Base-by-base conservation (phyloP, 1,139 yeast genomes). In the Lodderomyces metapsilosis region DNA sequence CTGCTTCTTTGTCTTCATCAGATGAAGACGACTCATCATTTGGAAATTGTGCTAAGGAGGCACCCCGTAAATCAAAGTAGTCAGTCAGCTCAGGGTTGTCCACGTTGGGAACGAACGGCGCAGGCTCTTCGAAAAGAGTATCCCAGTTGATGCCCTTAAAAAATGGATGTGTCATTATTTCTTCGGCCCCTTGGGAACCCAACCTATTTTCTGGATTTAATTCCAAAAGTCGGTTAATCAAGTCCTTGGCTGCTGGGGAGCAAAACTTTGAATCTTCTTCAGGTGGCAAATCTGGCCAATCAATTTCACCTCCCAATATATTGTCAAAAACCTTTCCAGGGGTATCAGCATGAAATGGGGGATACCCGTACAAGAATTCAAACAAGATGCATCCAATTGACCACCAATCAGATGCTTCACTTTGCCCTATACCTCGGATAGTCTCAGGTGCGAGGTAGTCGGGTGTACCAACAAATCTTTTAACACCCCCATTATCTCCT, bases 381-480 rank as follows among this genome's bases (percentile, higher is more conserved):
- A 92, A 94, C 46, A 91, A 65, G 13, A 94, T 89, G 61, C 98
- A 92, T 0, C 99, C 99, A 36, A 91, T 78, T 1, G 98, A 88
- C 98, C 98, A 94, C 98, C 98, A 94, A 68, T 94, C 99, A 30
- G 95, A 83, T 35, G 84, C 78, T 52, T 84, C 92, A 48, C 84
- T 88, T 59, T 92, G 97, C 0, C 88, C 88, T 5, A 75, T 73
- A 24, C 98, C 98, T 37, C 78, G 71, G 48, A 94, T 88, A 0
- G 97, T 91, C 58, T 94, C 99, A 0, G 99, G 99, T 0, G 99
- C 95, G 33, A 94, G 74, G 61, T 94, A 94, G 58, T 94, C 99
- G 0, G 99, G 98, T 0, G 99, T 94, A 0, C 99, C 99, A 28
- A 89, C 96, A 56, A 92, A 91, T 50, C 76, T 79, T 39, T 66